Conservation (phyloP, 1,284 basidiomycete genomes). For the Trichosporon faecale region DNA sequence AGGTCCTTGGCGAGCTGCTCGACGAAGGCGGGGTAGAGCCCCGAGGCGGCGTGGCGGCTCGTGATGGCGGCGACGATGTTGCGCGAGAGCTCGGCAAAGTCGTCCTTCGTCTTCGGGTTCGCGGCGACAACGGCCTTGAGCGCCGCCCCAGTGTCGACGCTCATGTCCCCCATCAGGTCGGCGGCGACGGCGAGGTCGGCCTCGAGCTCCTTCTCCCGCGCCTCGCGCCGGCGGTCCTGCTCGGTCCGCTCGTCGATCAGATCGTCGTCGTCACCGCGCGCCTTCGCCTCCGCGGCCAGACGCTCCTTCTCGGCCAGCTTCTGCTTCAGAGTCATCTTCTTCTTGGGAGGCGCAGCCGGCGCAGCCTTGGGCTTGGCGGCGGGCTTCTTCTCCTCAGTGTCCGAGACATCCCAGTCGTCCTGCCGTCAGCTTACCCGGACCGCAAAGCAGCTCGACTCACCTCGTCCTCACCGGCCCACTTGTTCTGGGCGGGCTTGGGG, state of each 20-base stretch:
- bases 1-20: slow-evolving; percentile 75
- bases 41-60: slow-evolving; percentile 72
- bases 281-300: slow-evolving; percentile 56
- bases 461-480: slow-evolving; percentile 80
- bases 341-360: slow-evolving; percentile 67
- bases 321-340: slow-evolving; percentile 83
- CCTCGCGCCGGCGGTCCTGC: slow-evolving; percentile 67
- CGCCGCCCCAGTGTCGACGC: slow-evolving; percentile 41
- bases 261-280: slow-evolving; percentile 59
- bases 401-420: slow-evolving; percentile 91
- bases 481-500: slow-evolving; percentile 56
- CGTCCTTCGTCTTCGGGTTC: slow-evolving; percentile 78
- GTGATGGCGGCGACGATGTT: slow-evolving; percentile 69
- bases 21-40: slow-evolving; percentile 74
- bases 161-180: slow-evolving; percentile 68
- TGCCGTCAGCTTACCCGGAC: slow-evolving; percentile 45
- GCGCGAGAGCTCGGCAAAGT: slow-evolving; percentile 70
- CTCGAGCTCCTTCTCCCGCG: slow-evolving; percentile 74
- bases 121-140: slow-evolving; percentile 67
- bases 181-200: slow-evolving; percentile 79
- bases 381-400: slow-evolving; percentile 62
- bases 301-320: slow-evolving; percentile 79
- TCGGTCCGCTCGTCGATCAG: slow-evolving; percentile 66
- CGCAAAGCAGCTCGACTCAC: slow-evolving; percentile 43
- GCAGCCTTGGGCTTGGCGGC: slow-evolving; percentile 51